Base-by-base conservation (phyloP, 1,284 basidiomycete genomes). In the Trichosporon asahii region DNA sequence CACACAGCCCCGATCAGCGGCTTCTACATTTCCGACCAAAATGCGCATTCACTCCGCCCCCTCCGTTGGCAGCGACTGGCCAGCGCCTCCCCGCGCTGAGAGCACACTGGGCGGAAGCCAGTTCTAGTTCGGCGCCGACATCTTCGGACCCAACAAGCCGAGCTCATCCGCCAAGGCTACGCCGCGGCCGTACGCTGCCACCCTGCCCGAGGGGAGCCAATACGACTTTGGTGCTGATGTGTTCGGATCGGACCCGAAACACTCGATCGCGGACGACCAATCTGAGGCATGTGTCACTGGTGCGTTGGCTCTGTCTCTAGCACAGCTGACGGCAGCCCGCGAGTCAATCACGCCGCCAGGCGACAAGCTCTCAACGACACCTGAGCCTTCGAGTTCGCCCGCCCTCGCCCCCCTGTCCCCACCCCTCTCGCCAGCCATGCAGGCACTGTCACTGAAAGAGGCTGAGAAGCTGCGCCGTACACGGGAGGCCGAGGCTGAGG, bases 381-480 rank as follows among this genome's bases (percentile, higher is more conserved):
- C 49, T 8, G 49, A 53, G 49, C 49, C 49, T 1, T 18, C 49
- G 9, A 21, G 21, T 2, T 23, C 21, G 1, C 12, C 57, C 18
- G 29, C 27, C 6, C 53, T 27, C 3, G 7, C 57, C 3, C 29
- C 57, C 3, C 15, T n/a, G 18, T 31, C 27, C 11, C 23, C 25
- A 6, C 18, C 57, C 57, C 18, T 61, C 15, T 61, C 57, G 15
- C 57, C 57, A 2, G 57, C 57, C 2, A 61, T 33, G 57, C 57
- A 61, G 57, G 57, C 57, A 18, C 27, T 61, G 29, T 61, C 57
- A 6, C 57, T 61, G 15, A 61, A 61, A 6, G 57, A 61, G 57
- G 18, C 57, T 8, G 57, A 61, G 29, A 18, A 9, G 27, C 15
- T 61, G 9, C 57, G 57, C 2, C 57, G 57, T 11, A n/a, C 27